Evolutionary conservation across 805 yeast genomes (phyloP).

Genomic region (Yarrowia sp.): DNA sequence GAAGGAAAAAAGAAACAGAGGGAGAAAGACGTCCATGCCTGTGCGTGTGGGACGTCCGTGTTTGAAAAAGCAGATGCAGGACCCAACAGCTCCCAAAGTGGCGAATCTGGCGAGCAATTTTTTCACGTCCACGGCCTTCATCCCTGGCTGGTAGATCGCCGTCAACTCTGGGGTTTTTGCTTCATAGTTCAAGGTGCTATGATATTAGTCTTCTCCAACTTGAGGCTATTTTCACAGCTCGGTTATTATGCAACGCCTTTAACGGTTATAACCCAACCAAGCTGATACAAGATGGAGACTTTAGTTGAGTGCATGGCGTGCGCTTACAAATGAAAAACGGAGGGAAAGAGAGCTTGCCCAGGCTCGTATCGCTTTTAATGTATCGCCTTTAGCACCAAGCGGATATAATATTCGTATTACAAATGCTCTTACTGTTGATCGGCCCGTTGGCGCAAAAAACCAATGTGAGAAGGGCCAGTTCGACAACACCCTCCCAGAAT

Average conservation of each 20-base stretch:
- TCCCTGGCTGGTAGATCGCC: slow-evolving; percentile 12
- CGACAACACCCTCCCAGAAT: slow-evolving; percentile 81
- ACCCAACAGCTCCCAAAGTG: neutral
- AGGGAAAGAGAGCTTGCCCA: neutral
- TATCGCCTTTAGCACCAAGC: neutral
- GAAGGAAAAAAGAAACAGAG: neutral
- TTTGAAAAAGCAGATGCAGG: neutral
- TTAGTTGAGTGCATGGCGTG: slow-evolving; percentile 3
- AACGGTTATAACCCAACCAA: neutral
- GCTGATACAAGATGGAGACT: neutral
- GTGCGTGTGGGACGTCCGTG: neutral
- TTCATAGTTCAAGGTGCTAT: neutral
- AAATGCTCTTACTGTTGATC: neutral
- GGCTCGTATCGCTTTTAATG: slow-evolving; percentile 15
- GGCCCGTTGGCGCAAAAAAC: slow-evolving; percentile 2
- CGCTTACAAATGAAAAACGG: slow-evolving; percentile 3
- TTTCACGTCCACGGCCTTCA: neutral
- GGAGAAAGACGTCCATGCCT: neutral
- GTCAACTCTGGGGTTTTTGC: slow-evolving; percentile 11
- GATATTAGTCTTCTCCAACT: no score
- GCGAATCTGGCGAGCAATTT: neutral
- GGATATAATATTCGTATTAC: neutral
- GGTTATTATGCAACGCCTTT: slow-evolving; percentile 23
- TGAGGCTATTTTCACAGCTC: neutral
- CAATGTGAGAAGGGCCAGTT: slow-evolving; percentile 62